Percentiles rank a stretch among this genome's conserved stretches.
phyloP scores from a whole-genome alignment of 306 rosid species.

The Crotalaria pallida region DNA sequence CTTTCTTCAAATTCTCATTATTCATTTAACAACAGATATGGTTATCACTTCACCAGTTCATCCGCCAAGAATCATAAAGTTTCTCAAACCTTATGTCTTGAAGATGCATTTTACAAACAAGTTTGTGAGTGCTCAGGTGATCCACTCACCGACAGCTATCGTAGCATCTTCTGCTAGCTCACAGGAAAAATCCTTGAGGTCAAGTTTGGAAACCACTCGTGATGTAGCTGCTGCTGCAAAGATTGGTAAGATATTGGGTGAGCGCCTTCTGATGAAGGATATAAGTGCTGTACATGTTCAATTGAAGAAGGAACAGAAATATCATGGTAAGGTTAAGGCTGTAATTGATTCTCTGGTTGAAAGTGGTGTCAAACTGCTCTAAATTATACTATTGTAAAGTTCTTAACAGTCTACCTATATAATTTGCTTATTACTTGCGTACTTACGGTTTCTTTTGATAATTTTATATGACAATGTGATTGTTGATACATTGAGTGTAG shows the following conservation, averaged over 20 bases:
- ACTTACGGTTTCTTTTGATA: not conserved
- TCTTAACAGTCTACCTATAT: not conserved
- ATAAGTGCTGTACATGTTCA: slow-evolving; percentile 73
- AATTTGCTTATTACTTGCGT: not conserved
- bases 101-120: slow-evolving; percentile 86
- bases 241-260: slow-evolving; percentile 79
- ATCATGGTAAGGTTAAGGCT: slow-evolving; percentile 91
- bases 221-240: slow-evolving; percentile 91
- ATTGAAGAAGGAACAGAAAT: slow-evolving; percentile 84
- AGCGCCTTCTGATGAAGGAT: slow-evolving; percentile 62
- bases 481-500: not conserved
- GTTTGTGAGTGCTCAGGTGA: slow-evolving; percentile 70
- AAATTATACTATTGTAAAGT: not conserved
- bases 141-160: slow-evolving; percentile 78
- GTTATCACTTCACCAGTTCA: slow-evolving; percentile 67
- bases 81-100: slow-evolving; percentile 80
- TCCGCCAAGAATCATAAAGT: slow-evolving; percentile 50
- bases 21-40: slow-evolving; percentile 42
- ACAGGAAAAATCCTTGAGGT: slow-evolving; percentile 65
- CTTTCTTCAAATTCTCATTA: not conserved
- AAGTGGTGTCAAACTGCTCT: slow-evolving; percentile 62
- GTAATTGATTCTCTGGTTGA: slow-evolving; percentile 70
- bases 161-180: slow-evolving; percentile 81
- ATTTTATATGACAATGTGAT: not conserved
- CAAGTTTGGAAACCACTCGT: slow-evolving; percentile 53